phyloP scores from a whole-genome alignment of 306 rosid species.

The Trifolium pratense region DNA sequence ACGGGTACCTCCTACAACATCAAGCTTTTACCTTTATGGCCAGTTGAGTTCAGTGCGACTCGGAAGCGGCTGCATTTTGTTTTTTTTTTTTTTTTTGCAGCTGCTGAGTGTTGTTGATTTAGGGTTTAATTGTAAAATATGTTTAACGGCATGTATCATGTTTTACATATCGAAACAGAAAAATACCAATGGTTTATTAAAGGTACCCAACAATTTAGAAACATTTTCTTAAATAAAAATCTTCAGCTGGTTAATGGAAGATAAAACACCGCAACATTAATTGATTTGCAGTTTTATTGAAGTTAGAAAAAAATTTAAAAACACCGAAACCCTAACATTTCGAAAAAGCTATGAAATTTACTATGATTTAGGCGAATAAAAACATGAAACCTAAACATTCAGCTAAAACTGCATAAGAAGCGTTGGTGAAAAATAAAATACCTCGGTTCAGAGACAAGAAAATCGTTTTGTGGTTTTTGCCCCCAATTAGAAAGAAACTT shows the following conservation, averaged over 20 bases:
- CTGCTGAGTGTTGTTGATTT: too few species aligned
- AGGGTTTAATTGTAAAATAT: too few species aligned
- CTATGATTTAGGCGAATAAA: not conserved
- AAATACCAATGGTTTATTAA: constrained; percentile 4
- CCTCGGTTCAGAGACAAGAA: constrained; percentile 31
- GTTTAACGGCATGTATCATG: too few species aligned
- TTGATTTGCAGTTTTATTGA: constrained; percentile 12
- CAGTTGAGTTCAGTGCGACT: too few species aligned
- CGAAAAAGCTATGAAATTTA: constrained; percentile 7
- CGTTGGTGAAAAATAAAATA: not conserved
- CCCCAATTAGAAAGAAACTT: constrained; percentile 21
- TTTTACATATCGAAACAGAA: constrained; percentile 7
- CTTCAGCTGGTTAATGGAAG: not conserved
- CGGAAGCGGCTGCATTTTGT: too few species aligned
- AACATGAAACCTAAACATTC: not conserved
- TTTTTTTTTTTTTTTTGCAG: too few species aligned
- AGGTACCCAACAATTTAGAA: not conserved
- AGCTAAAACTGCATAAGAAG: constrained; percentile 9
- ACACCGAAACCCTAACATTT: not conserved
- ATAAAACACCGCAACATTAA: not conserved
- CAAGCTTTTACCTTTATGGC: too few species aligned
- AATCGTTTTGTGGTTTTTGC: constrained; percentile 15
- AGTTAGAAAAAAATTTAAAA: not conserved
- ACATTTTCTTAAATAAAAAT: not conserved
- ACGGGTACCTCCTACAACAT: constrained; percentile 6